Percentiles rank a stretch among this genome's conserved stretches.
phyloP scores from a whole-genome alignment of 768 basidiomycete species.

The Boletus barrowsii region DNA sequence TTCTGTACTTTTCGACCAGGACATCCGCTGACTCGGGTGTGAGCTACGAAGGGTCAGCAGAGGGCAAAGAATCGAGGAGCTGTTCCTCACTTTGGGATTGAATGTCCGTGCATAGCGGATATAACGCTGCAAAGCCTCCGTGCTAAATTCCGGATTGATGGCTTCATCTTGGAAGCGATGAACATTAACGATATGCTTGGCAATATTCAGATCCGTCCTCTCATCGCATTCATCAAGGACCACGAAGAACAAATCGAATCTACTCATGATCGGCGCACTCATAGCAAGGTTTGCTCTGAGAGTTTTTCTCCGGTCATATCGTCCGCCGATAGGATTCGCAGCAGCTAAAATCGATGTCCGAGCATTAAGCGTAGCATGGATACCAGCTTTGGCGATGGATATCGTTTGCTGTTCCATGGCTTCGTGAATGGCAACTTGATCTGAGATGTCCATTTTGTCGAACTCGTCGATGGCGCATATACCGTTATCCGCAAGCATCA shows the following conservation, averaged over 20 bases:
- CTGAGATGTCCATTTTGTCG: slow-evolving; percentile 99
- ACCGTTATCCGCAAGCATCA: slow-evolving; percentile 99
- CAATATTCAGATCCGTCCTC: slow-evolving; percentile 88
- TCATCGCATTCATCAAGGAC: slow-evolving; percentile 97
- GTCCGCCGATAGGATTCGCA: slow-evolving; percentile 94
- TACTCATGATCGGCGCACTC: slow-evolving; percentile 99
- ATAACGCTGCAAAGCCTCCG: slow-evolving; percentile 93
- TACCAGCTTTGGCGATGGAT: slow-evolving; percentile 98
- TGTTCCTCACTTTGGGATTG: slow-evolving; percentile 76
- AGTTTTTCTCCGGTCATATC: slow-evolving; percentile 93
- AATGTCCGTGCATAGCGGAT: slow-evolving; percentile 97
- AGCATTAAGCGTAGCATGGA: slow-evolving; percentile 97
- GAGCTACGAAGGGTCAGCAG: slow-evolving; percentile 50
- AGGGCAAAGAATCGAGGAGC: neutral
- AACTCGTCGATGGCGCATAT: slow-evolving; percentile 99
- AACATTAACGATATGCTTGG: slow-evolving; percentile 95
- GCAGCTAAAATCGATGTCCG: slow-evolving; percentile 97
- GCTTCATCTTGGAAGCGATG: slow-evolving; percentile 95
- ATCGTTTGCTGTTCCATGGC: slow-evolving; percentile 99
- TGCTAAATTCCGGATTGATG: slow-evolving; percentile 94
- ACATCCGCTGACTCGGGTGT: slow-evolving; percentile 91
- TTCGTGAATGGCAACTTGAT: slow-evolving; percentile 99
- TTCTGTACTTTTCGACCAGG: slow-evolving; percentile 92
- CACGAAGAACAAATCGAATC: slow-evolving; percentile 97
- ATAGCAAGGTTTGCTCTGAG: slow-evolving; percentile 92